Conservation (phyloP, 164 flowering plant genomes). For the Chimonanthus praecox region DNA sequence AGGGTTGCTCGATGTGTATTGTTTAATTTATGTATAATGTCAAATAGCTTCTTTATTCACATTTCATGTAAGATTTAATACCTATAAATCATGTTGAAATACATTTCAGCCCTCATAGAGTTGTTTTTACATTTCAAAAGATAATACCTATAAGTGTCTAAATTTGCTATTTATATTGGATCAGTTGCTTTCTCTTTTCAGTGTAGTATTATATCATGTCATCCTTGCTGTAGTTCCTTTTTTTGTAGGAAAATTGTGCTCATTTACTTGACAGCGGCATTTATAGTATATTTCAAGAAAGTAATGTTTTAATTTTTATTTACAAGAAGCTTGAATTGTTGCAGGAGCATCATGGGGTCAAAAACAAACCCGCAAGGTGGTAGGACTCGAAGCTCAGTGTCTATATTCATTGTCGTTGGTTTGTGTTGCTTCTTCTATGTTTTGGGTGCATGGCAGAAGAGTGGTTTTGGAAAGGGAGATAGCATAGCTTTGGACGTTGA, state of each 20-base stretch:
- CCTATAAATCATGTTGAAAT: not conserved
- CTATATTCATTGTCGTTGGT: conserved; percentile 57
- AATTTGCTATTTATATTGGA: not conserved
- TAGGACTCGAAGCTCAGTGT: conserved; percentile 53
- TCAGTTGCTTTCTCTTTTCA: not conserved
- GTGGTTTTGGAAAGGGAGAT: conserved; percentile 93
- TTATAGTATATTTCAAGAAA: not conserved
- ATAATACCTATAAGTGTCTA: not conserved
- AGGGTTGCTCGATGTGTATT: not conserved
- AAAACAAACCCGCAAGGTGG: conserved; percentile 40
- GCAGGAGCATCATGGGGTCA: conserved; percentile 42
- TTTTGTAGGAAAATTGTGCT: not conserved
- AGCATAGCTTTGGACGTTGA: conserved; percentile 44
- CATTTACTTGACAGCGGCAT: not conserved
- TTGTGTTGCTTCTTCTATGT: conserved; percentile 82
- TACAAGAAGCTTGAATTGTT: conserved; percentile 10
- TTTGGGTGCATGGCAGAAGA: conserved; percentile 88
- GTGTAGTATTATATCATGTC: not conserved
- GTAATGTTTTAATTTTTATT: not conserved
- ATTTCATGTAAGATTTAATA: not conserved
- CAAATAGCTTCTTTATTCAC: not conserved
- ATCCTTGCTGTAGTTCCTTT: not conserved
- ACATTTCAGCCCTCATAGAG: not conserved
- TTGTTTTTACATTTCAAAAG: no score
- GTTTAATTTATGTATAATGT: not conserved